Percentiles rank a stretch among this genome's conserved stretches.
Conservation (phyloP, 73 alveolate genomes). For the Symbiodinium pilosum region DNA sequence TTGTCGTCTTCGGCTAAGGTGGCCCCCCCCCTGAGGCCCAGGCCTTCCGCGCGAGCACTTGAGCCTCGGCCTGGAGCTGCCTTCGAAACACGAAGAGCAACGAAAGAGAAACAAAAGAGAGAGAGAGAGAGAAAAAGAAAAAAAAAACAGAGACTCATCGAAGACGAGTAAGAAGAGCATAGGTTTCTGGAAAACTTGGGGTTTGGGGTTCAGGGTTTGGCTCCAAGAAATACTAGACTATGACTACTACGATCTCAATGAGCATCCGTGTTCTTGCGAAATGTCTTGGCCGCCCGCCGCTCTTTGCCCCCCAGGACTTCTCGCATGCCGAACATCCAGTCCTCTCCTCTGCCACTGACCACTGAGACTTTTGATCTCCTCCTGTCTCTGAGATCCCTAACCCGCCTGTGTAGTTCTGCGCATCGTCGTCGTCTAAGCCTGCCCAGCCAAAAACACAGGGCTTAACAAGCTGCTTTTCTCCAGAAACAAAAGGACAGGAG, state of each 20-base stretch:
- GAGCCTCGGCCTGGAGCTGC: conserved; percentile 66
- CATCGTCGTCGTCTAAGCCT: no score
- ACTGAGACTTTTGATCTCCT: no score
- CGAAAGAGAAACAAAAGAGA: neutral
- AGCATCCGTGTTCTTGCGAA: neutral
- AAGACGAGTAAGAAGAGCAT: neutral
- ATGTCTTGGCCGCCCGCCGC: neutral
- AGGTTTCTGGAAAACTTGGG: no score
- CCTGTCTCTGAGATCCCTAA: no score
- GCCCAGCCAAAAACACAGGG: no score
- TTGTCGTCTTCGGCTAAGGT: neutral
- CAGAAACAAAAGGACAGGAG: no score
- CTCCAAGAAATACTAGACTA: neutral
- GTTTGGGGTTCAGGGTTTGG: neutral
- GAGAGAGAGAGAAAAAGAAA: no score
- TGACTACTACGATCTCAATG: neutral
- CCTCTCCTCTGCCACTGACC: no score
- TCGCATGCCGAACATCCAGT: conserved; percentile 89
- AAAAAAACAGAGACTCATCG: neutral
- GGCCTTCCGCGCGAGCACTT: conserved; percentile 46
- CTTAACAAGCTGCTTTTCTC: no score
- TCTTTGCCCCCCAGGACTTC: conserved; percentile 76
- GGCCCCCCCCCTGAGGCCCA: neutral
- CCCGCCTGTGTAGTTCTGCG: neutral
- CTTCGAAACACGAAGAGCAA: neutral